Percentiles rank a stretch among this genome's conserved stretches.
Evolutionary conservation across 352 stramenopile genomes (phyloP).

Genomic region (Pythium coloratum): DNA sequence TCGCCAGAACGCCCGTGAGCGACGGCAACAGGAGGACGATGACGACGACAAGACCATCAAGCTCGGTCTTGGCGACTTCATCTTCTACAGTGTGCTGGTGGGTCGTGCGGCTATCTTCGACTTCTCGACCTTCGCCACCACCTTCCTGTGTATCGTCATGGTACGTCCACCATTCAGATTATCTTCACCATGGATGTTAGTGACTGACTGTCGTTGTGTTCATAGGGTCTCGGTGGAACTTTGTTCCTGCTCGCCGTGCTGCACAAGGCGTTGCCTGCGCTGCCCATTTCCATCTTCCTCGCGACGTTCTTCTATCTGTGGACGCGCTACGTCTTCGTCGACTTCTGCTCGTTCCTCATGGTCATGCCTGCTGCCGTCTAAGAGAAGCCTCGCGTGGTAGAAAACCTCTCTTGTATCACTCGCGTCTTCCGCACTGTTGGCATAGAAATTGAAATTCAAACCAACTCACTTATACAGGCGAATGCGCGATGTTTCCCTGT

Average conservation of each 20-base stretch:
- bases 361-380: slow-evolving; percentile 22
- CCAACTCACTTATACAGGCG: no score
- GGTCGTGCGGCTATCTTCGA: slow-evolving; percentile 94
- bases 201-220: neutral
- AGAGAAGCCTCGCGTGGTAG: neutral
- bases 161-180: slow-evolving; percentile 32
- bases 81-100: slow-evolving; percentile 99
- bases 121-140: slow-evolving; percentile 94
- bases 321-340: slow-evolving; percentile 80
- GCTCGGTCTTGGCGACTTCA: slow-evolving; percentile 96
- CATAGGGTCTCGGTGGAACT: slow-evolving; percentile 90
- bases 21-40: slow-evolving; percentile 47
- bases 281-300: slow-evolving; percentile 94
- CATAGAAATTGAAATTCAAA: neutral
- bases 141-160: slow-evolving; percentile 94
- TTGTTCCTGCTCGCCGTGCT: slow-evolving; percentile 95
- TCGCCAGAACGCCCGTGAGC: slow-evolving; percentile 51
- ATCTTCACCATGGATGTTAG: no score
- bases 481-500: neutral
- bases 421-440: neutral
- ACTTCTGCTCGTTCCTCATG: slow-evolving; percentile 85
- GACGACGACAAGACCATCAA: slow-evolving; percentile 91
- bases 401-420: neutral
- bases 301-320: slow-evolving; percentile 83
- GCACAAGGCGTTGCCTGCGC: slow-evolving; percentile 92